Evolutionary conservation across 2,329 filamentous ascomycete species (phyloP), one percentile per base, ranked within the genome.

Genomic region (Fusarium torreyae): DNA sequence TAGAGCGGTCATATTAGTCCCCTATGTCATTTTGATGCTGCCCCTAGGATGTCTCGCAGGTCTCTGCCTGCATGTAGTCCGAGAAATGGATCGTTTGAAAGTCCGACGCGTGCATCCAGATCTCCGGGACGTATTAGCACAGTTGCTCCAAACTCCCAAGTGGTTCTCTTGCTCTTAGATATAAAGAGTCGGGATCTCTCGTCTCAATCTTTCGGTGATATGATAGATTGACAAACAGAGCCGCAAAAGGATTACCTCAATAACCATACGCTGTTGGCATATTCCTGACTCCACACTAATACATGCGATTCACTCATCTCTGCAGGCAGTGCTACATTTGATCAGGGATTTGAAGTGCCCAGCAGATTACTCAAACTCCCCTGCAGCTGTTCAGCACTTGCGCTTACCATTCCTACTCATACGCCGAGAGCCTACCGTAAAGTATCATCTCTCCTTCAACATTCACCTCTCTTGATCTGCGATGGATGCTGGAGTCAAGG

Each of bases 401-500:
- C 9, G n/a, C 26, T 53, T 24, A 13, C 10, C 6, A 17, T 22
- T 33, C 38, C 24, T 43, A 15, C 17, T n/a, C 22, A 14, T 24
- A n/a, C n/a, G 9, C 14, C 28, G 43, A 36, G 13, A 22, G 42
- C 20, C 20, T 34, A 5, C n/a, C 40, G 11, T 5, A n/a, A 49
- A 39, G 9, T 10, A 43, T 39, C n/a, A 28, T 17, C 33, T 10
- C 36, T 36, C 31, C 18, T 11, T 20, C 24, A 38, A 11, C 49
- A 33, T 54, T 18, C 22, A 45, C 15, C 3, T 28, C 24, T 20
- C 18, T 7, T 17, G 7, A 43, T 28, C 31, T 13, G 22, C 11
- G 15, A 45, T 38, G 43, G 42, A 68, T 26, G 53, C 50, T 28
- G 33, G 39, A 17, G 31, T 31, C 8, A 60, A 68, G 14, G 26